These are phyloP conservation scores for Beauveria sp. DNA, from an alignment of 2,329 filamentous ascomycete species.

Conservation along the genomic window DNA sequence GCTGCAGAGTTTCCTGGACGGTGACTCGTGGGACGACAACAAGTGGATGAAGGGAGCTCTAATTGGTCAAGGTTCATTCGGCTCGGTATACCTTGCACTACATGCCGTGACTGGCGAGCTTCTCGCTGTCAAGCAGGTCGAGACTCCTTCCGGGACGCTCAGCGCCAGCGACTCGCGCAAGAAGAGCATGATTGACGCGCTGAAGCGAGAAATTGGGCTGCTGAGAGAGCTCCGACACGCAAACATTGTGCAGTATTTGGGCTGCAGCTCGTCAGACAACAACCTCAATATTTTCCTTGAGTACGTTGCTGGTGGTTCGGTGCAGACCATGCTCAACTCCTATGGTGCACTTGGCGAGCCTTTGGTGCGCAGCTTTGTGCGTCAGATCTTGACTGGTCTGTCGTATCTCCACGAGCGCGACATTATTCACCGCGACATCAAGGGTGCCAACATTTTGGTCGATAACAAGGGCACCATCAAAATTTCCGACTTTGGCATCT, in stretches of 20 bases:
- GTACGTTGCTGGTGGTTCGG: constrained; percentile 94
- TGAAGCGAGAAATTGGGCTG: constrained; percentile 93
- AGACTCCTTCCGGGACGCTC: constrained; percentile 76
- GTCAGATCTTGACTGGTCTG: constrained; percentile 87
- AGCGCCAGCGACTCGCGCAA: constrained; percentile 73
- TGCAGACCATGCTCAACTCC: constrained; percentile 97
- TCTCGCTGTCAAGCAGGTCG: constrained; percentile 96
- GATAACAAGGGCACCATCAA: constrained; percentile 99
- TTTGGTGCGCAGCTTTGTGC: constrained; percentile 90
- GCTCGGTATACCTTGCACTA: constrained; percentile 87
- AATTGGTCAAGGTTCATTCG: constrained; percentile 95
- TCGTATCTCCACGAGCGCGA: constrained; percentile 90
- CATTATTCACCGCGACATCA: constrained; percentile 98
- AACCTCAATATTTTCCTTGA: constrained; percentile 99
- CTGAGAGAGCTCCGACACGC: constrained; percentile 89
- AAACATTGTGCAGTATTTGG: constrained; percentile 97
- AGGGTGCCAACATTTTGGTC: constrained; percentile 96
- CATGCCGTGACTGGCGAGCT: constrained; percentile 96
- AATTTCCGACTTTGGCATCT: constrained; percentile 98
- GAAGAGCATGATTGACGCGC: constrained; percentile 94
- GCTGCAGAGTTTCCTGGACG: constrained; percentile 79
- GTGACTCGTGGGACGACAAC: constrained; percentile 91
- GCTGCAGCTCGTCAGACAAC: constrained; percentile 83
- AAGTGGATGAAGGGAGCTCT: constrained; percentile 99
- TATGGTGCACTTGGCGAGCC: constrained; percentile 93